Base-by-base conservation (phyloP, 257 asterid species). In the Ligustrum vulgare region DNA sequence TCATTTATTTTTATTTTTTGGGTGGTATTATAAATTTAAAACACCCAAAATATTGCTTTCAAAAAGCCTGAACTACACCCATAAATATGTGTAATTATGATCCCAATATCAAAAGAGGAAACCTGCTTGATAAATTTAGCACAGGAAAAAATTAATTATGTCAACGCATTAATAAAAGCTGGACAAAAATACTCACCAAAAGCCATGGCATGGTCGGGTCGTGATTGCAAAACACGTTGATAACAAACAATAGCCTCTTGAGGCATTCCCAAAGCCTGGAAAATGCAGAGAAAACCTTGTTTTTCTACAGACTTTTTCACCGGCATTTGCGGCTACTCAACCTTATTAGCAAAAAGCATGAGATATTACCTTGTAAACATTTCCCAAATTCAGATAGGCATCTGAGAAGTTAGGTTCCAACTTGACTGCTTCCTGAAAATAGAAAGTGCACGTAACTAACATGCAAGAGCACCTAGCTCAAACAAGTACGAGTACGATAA, bases 121-220 rank as follows among this genome's bases (percentile, higher is more conserved):
- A 58, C 23, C 33, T 22, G 4, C 33, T 58, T 10, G 33, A 58
- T 58, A 8, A 15, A 58, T 58, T 56, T 22, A 60, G 67, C 18
- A 10, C 33, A 11, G 23, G 67, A 22, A 60, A 25, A 60, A 9
- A 58, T 51, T 12, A 35, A 23, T 25, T 31, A 32, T 36, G 37
- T 35, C 73, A 56, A 65, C 12, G 35, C 25, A 23, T 28, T 20
- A 77, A 77, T 37, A 45, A 69, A 49, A 69, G 41, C 56, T 43
- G 49, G 22, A 72, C 56, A 20, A 34, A 72, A 72, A 36, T 43
- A 80, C 97, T 83, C 86, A 95, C 99, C 97, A 79, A 84, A 95
- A 71, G 98, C 96, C 98, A 91, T 90, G 43, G 99, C 90, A 56
- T 83, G 85, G 83, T 93, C 99, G 32, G 99, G 98, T 28, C 97